Evolutionary conservation across 208 protist genomes (phyloP).

Genomic region (Leishmania martiniquensis): DNA sequence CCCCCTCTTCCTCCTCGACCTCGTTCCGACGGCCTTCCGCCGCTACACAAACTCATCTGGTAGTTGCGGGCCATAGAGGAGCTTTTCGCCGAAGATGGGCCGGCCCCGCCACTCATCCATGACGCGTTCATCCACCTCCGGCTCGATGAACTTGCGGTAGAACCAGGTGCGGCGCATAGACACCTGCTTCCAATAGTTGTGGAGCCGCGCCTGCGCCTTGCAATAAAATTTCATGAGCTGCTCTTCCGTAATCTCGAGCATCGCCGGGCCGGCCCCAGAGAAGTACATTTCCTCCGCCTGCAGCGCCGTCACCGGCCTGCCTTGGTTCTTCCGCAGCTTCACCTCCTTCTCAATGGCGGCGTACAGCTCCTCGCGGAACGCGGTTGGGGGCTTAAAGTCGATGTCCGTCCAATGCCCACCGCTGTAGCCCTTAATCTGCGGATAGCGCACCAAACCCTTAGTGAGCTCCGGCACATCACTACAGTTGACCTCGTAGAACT

Average conservation of each 20-base stretch:
- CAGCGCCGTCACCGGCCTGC: conserved; percentile 71
- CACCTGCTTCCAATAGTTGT: conserved; percentile 91
- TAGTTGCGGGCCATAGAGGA: conserved; percentile 60
- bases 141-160: conserved; percentile 78
- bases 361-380: conserved; percentile 79
- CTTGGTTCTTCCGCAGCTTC: conserved; percentile 43
- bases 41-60: conserved; percentile 36
- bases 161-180: conserved; percentile 82
- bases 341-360: conserved; percentile 65
- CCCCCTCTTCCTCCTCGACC: not conserved
- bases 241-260: conserved; percentile 78
- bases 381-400: conserved; percentile 81
- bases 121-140: conserved; percentile 63
- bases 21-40: not conserved
- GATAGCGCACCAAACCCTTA: conserved; percentile 74
- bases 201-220: conserved; percentile 77
- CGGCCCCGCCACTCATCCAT: conserved; percentile 65
- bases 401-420: conserved; percentile 84
- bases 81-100: conserved; percentile 77
- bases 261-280: conserved; percentile 70
- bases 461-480: conserved; percentile 68
- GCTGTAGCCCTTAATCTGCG: conserved; percentile 86
- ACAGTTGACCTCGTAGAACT: conserved; percentile 81
- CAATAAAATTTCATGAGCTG: conserved; percentile 70
- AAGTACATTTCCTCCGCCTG: conserved; percentile 92